phyloP scores from a whole-genome alignment of 345 rosid genomes.

The Zanthoxylum bungeanum region DNA sequence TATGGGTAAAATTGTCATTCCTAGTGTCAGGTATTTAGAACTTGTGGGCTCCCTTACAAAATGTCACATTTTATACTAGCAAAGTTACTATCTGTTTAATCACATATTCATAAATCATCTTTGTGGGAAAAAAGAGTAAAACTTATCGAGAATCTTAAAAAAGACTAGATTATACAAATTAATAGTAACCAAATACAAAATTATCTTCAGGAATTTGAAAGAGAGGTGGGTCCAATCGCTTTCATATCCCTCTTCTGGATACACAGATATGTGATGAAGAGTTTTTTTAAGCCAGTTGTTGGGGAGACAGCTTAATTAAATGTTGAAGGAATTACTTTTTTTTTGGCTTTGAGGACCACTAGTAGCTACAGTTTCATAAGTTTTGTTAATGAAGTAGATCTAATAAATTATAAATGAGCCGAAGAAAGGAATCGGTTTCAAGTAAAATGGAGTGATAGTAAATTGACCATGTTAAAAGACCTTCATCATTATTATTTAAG shows the following conservation, averaged over 20 bases:
- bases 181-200: not conserved
- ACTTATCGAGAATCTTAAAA: too few relatives aligned
- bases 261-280: conserved; percentile 5
- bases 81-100: too few relatives aligned
- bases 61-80: conserved; percentile 11
- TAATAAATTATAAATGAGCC: not conserved
- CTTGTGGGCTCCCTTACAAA: too few relatives aligned
- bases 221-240: conserved; percentile 15
- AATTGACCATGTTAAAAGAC: not conserved
- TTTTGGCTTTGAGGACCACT: not conserved
- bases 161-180: not conserved
- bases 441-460: not conserved
- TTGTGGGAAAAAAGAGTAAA: too few relatives aligned
- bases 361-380: not conserved
- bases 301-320: conserved; percentile 19
- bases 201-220: not conserved
- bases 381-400: not conserved
- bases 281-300: conserved; percentile 18
- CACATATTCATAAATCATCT: too few relatives aligned
- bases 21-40: too few relatives aligned
- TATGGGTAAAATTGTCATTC: too few relatives aligned
- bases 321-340: not conserved
- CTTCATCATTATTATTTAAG: not conserved
- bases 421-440: not conserved
- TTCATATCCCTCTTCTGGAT: conserved; percentile 7